phyloP scores from a whole-genome alignment of 1,284 basidiomycete species.

The Boletus smithii region DNA sequence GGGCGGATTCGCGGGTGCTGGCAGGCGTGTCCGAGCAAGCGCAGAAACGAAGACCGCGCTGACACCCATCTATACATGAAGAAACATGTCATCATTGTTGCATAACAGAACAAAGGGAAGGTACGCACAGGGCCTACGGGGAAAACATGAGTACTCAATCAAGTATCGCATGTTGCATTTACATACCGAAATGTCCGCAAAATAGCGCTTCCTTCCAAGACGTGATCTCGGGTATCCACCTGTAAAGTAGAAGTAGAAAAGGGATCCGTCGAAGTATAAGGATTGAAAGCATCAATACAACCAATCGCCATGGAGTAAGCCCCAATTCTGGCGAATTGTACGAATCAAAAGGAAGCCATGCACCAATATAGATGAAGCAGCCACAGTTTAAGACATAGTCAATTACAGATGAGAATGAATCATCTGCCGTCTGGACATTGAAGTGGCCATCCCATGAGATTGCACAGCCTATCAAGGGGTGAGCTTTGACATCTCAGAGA shows the following conservation, averaged over 20 bases:
- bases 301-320: slow-evolving; percentile 71
- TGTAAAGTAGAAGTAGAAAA: slow-evolving; percentile 68
- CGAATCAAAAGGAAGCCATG: slow-evolving; percentile 77
- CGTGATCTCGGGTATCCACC: slow-evolving; percentile 80
- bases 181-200: slow-evolving; percentile 79
- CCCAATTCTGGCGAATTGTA: slow-evolving; percentile 64
- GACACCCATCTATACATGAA: slow-evolving; percentile 61
- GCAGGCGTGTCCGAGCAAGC: slow-evolving; percentile 67
- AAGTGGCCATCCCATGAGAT: slow-evolving; percentile 96
- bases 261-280: slow-evolving; percentile 77
- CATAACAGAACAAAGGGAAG: neutral
- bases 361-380: slow-evolving; percentile 89
- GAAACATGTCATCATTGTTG: neutral
- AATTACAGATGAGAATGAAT: slow-evolving; percentile 86
- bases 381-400: slow-evolving; percentile 83
- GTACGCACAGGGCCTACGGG: slow-evolving; percentile 52
- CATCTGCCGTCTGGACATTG: slow-evolving; percentile 78
- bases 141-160: slow-evolving; percentile 3
- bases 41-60: slow-evolving; percentile 85
- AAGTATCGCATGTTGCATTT: neutral
- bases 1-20: slow-evolving; percentile 56
- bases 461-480: slow-evolving; percentile 57
- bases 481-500: neutral
- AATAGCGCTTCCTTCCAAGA: slow-evolving; percentile 81
- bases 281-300: slow-evolving; percentile 65